Percentiles rank a stretch among this genome's conserved stretches.
Conservation (phyloP, 768 basidiomycete species). For the Holtermannia corniformis region DNA sequence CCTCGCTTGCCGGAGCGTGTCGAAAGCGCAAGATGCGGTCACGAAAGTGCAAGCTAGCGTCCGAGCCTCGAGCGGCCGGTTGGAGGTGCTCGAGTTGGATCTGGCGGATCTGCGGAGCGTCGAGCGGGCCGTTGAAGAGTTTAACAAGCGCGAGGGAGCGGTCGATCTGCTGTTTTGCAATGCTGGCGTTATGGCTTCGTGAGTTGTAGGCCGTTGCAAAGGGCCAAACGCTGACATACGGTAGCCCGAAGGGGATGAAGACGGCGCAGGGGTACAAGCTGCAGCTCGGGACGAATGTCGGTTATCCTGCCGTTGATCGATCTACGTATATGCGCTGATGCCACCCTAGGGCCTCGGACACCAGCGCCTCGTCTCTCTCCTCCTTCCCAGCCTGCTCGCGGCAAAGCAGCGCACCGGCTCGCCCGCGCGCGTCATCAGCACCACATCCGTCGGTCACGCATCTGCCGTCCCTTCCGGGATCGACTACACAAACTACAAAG, state of each 20-base stretch:
- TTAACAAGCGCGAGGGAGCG: constrained; percentile 12
- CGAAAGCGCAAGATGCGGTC: constrained; percentile 22
- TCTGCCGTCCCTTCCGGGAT: constrained; percentile 22
- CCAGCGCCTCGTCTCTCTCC: constrained; percentile 16
- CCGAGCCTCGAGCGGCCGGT: constrained; percentile 9
- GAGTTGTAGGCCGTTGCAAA: constrained; percentile 8
- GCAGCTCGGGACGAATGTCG: constrained; percentile 35
- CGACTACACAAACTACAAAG: constrained; percentile 11
- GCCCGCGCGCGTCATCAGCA: constrained; percentile 20
- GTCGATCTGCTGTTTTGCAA: constrained; percentile 30
- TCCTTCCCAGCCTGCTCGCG: constrained; percentile 18
- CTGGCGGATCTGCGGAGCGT: constrained; percentile 27
- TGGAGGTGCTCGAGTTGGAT: constrained; percentile 27
- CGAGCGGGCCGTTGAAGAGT: constrained; percentile 16
- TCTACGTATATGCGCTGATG: not conserved
- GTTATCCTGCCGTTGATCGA: not conserved
- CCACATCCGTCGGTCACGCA: constrained; percentile 27
- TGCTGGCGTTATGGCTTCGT: constrained; percentile 38
- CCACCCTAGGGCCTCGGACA: constrained; percentile 26
- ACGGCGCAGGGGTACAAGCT: constrained; percentile 32
- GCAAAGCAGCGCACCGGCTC: constrained; percentile 1
- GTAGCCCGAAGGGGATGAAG: constrained; percentile 19
- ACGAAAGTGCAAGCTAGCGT: constrained; percentile 14
- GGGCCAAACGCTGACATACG: not conserved
- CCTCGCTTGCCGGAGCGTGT: constrained; percentile 20